A percentile compares a stretch with the other conserved stretches of the same genome.
These are phyloP conservation scores for Hamamelis virginiana DNA, from an alignment of 164 flowering plant species.

Conservation along the genomic window DNA sequence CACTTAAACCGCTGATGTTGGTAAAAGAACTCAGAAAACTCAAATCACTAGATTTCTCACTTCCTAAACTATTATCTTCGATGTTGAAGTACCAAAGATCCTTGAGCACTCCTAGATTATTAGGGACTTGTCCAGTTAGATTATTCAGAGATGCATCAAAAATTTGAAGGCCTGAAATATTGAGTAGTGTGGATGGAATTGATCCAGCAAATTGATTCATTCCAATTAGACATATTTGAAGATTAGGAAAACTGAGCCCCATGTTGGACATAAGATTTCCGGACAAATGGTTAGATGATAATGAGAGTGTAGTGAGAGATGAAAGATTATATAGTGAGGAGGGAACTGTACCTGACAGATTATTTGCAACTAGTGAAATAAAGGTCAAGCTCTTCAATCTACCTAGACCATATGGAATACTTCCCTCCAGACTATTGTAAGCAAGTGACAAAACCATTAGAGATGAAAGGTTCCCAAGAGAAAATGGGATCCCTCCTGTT, in stretches of 20 bases:
- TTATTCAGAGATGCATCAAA: constrained; percentile 10
- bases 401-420: constrained; percentile 15
- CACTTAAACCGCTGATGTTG: constrained; percentile 14
- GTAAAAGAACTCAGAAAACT: constrained; percentile 24
- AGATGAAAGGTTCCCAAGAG: constrained; percentile 24
- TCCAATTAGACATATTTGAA: neutral
- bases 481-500: constrained; percentile 9
- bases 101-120: constrained; percentile 15
- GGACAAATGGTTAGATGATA: constrained; percentile 6
- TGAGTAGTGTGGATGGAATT: constrained; percentile 28
- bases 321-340: constrained; percentile 22
- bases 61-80: constrained; percentile 14
- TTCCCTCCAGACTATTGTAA: constrained; percentile 11
- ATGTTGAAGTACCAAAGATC: neutral
- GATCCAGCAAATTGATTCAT: constrained; percentile 20
- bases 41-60: constrained; percentile 22
- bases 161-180: constrained; percentile 12
- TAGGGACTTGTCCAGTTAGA: constrained; percentile 23
- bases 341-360: constrained; percentile 22
- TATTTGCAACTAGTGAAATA: constrained; percentile 1
- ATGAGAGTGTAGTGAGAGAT: neutral
- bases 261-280: constrained; percentile 16
- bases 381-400: neutral
- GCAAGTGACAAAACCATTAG: neutral
- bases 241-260: constrained; percentile 22